Base-by-base conservation (phyloP, 495 filamentous ascomycete species). In the Bathelium albidoporum region DNA sequence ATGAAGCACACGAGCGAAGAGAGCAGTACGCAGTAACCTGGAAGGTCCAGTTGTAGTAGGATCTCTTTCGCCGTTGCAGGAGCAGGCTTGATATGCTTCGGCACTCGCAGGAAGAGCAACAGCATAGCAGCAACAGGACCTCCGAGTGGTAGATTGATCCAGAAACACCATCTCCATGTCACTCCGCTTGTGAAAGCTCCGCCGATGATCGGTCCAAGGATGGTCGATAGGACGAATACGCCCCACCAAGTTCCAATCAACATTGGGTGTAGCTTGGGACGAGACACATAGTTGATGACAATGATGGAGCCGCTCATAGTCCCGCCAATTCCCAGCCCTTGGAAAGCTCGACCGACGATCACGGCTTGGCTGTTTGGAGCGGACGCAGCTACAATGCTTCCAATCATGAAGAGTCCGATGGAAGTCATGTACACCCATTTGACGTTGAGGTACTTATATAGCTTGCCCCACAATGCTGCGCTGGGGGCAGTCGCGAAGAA, bases 121-220 rank as follows among this genome's bases (percentile, higher is more conserved):
- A 83, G 72, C 9, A 75, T 65, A 20, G 65, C 62, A 2, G 67
- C 73, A 10, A 78, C 14, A 10, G 72, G 41, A 45, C 73, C 79
- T 32, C 80, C 80, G 31, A 82, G 70, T 0, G 81, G 81, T 1
- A 82, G 74, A 61, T 82, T 82, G 66, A 83, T 77, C 60, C 81
- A 82, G 71, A 82, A 83, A 62, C 77, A 79, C 79, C 78, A 81
- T 14, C 80, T 68, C 79, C 78, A 82, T 14, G 73, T 67, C 2
- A 75, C 70, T 24, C 73, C 66, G 32, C 69, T 65, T 0, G 76
- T 73, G 64, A 81, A 81, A 0, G 69, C 80, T 32, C 80, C 80
- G 7, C 80, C 80, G 26, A 81, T 62, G 1, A 82, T 62, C 0
- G 79, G 80, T 22, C 80, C 80, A 52, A 74, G 64, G 20, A 79